Conservation (phyloP, 2,329 filamentous ascomycete genomes). For the Alternaria gansuensis region DNA sequence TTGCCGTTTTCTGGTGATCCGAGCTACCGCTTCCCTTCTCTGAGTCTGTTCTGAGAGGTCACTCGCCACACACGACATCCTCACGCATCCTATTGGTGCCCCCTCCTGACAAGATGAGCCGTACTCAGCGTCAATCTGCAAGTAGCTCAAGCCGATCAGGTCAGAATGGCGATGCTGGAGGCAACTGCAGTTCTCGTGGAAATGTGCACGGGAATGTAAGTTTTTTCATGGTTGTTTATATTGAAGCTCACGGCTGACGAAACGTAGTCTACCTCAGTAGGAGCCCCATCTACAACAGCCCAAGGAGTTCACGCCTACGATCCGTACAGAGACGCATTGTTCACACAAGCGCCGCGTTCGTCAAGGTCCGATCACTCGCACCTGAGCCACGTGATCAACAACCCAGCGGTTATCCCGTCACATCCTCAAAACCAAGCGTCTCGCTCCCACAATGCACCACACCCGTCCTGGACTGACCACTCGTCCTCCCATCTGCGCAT, state of each 20-base stretch:
- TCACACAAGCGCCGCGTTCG: not conserved
- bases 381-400: not conserved
- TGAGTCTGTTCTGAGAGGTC: not conserved
- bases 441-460: too few species aligned
- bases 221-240: not conserved
- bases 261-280: not conserved
- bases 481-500: not conserved
- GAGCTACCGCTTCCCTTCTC: not conserved
- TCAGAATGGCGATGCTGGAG: not conserved
- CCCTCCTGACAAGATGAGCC: not conserved
- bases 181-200: not conserved
- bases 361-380: not conserved
- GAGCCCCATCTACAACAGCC: not conserved
- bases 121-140: not conserved
- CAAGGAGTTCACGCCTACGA: not conserved
- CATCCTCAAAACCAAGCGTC: not conserved
- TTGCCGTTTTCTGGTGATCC: not conserved
- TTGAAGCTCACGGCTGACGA: not conserved
- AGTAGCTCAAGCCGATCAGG: not conserved
- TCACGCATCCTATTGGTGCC: not conserved
- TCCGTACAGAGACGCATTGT: not conserved
- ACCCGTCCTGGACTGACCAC: not conserved
- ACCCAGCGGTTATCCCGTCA: not conserved
- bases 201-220: not conserved
- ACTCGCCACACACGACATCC: not conserved